Base-by-base conservation (phyloP, 2,329 filamentous ascomycete species). In the Xylariaceae sp. region DNA sequence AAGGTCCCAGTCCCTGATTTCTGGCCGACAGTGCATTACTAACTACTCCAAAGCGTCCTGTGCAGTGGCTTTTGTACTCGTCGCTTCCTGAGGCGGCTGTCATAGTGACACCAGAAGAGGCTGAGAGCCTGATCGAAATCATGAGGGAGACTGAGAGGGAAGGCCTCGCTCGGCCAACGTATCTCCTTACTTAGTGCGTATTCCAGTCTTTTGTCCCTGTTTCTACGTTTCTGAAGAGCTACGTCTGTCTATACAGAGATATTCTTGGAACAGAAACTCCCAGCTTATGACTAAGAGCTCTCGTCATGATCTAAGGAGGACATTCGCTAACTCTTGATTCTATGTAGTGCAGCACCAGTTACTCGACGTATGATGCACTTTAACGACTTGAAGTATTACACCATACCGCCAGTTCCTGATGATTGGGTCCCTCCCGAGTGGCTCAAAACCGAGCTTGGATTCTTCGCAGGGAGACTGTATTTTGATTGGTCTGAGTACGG, bases 1-100 rank as follows among this genome's bases (percentile, higher is more conserved):
- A 64, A 58, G 61, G 57, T 50, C 44, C 58, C 42, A 19, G 3
- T 23, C 4, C 10, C 12, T 5, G 14, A 20, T 16, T 1, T 16
- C 59, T 59, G n/a, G 60, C 48, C 50, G 12, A 69, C 69, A 1
- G 40, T 20, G 21, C 2, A 2, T 65, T 1, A 56, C 66, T 55
- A 54, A 65, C 16, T 5, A 42, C 48, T 2, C 52, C 59, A n/a
- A 59, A 78, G 56, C 72, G 77, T 1, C 75, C 80, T 0, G 81
- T 87, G 0, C 80, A 85, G 12, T 89, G 85, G 85, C 61, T 89
- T 2, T 67, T 89, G 0, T 87, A 80, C 76, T 81, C 78, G 52
- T 58, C 62, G 0, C n/a, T 61, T 0, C 71, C 73, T 0, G 66
- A 81, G 6, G 76, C 74, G 0, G 86, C 80, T 0, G 56, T 89